Evolutionary conservation across 1,284 basidiomycete genomes (phyloP), one percentile per base, ranked within the genome.

Genomic region (Tausonia pullulans): DNA sequence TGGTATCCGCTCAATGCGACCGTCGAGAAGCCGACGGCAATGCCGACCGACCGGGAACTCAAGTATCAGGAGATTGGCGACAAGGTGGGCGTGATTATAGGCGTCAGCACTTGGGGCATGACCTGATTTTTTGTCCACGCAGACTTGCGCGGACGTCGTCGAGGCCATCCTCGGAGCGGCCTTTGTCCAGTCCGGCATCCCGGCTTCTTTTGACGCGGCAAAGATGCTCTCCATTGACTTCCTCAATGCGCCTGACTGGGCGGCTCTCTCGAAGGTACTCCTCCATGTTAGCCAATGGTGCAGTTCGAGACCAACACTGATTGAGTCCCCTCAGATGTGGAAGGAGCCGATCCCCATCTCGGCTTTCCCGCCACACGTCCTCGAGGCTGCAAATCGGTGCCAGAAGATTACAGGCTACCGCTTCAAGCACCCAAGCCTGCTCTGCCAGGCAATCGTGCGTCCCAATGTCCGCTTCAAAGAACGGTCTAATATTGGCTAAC

Each of bases 161-260:
- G 89, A 91, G 74, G 87, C 87, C 3, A 83, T 90, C 63, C 82
- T 90, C 52, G 89, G 86, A 27, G 88, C 88, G 4, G 87, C 85
- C 4, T 88, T 84, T 71, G 77, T 87, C 51, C 82, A 83, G 40
- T 84, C 83, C 6, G 88, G 86, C 56, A 78, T 79, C 61, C 83
- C 87, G 64, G 73, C 76, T 9, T 44, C 40, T 57, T 14, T n/a
- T 11, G 44, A 9, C 4, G 54, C 5, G 6, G 40, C n/a, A 3
- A 27, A 8, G 14, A 40, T 11, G 40, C 6, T 10, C 6, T 39
- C 4, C 9, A 13, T 56, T 44, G 6, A 5, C 40, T 27, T 43
- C 11, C 10, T 40, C 54, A 9, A 2, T 9, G 54, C 54, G 2
- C 54, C 27, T 27, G 27, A 27, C 27, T 27, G 27, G 27, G 27